Base-by-base conservation (phyloP, 2,329 filamentous ascomycete species). In the Epichloe gansuensis region DNA sequence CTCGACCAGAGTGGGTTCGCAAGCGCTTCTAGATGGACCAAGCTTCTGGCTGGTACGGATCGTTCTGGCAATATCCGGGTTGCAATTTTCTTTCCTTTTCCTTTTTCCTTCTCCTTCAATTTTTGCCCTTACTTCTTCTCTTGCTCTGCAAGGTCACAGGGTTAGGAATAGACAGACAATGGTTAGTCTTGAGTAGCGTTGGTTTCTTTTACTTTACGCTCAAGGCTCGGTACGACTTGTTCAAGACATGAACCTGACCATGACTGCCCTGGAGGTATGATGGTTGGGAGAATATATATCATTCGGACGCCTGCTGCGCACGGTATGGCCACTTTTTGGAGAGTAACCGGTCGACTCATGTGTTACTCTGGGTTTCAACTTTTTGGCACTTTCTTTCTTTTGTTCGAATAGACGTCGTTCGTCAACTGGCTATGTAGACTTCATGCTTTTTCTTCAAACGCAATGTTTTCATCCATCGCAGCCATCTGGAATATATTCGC, bases 1-100 rank as follows among this genome's bases (percentile, higher is more conserved):
- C 39, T 52, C 50, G 41, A 13, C 53, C 53, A 9, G 53, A 52
- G 37, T 47, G 53, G 53, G 35, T 44, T n/a, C 50, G 50, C 23
- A 51, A 51, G 49, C 52, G 52, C 11, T n/a, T 55, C 34, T 53
- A 51, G 41, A 28, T 31, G 34, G 15, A 21, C 31, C 31, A 28
- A n/a, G 49, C 17, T 13, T 42, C 44, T 12, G 39, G 31, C 23
- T 23, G 23, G 38, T 38, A 25, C 21, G 39, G 48, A 46, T 21
- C 25, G 7, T n/a, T 46, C 5, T 12, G 23, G 11, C 23, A 17
- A 12, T 44, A 13, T 23, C 42, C 3, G 17, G 42, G n/a, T 44
- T 44, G 42, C 17, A 44, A 17, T 21, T 42, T 15, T 15, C 3
- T n/a, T 42, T 15, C 3, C 2, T n/a, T n/a, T 17, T 42, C 11